These are phyloP conservation scores for Russula olivacea DNA, from an alignment of 768 basidiomycete species.

Conservation along the genomic window DNA sequence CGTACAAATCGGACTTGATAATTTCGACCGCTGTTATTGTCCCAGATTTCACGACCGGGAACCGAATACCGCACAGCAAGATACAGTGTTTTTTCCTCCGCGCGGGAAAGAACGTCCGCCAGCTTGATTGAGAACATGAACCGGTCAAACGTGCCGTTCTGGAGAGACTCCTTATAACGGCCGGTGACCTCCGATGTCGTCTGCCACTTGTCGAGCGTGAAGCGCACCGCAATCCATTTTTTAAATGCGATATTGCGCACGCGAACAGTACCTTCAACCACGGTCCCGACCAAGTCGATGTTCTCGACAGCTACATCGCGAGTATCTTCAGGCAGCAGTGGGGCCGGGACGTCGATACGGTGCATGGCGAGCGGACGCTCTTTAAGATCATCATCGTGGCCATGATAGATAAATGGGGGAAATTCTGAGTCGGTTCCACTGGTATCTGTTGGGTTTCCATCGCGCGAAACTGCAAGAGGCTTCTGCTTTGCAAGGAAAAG, in stretches of 20 bases:
- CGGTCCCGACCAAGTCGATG: constrained; percentile 44
- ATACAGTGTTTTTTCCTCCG: constrained; percentile 78
- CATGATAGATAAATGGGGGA: constrained; percentile 56
- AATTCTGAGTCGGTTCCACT: constrained; percentile 74
- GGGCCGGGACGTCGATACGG: constrained; percentile 58
- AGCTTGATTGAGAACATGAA: constrained; percentile 75
- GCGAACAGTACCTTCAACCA: constrained; percentile 65
- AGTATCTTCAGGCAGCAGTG: constrained; percentile 29
- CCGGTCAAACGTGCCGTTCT: constrained; percentile 48
- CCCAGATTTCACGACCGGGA: constrained; percentile 80
- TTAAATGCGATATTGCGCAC: constrained; percentile 84
- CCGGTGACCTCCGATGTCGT: constrained; percentile 91
- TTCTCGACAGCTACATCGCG: constrained; percentile 51
- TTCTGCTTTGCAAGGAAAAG: constrained; percentile 93
- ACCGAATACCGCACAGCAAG: constrained; percentile 70
- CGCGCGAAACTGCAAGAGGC: constrained; percentile 86
- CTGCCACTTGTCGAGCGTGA: constrained; percentile 93
- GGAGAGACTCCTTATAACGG: constrained; percentile 48
- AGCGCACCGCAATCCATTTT: constrained; percentile 83
- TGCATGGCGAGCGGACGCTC: constrained; percentile 47
- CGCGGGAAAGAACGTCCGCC: constrained; percentile 65
- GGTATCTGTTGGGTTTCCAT: constrained; percentile 83
- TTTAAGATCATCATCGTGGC: constrained; percentile 33
- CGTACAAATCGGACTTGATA: constrained; percentile 68
- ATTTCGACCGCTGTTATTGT: constrained; percentile 77